Percentiles rank a stretch among this genome's conserved stretches.
These are phyloP conservation scores for Postia placenta DNA, from an alignment of 768 basidiomycete genomes.

Conservation along the genomic window DNA sequence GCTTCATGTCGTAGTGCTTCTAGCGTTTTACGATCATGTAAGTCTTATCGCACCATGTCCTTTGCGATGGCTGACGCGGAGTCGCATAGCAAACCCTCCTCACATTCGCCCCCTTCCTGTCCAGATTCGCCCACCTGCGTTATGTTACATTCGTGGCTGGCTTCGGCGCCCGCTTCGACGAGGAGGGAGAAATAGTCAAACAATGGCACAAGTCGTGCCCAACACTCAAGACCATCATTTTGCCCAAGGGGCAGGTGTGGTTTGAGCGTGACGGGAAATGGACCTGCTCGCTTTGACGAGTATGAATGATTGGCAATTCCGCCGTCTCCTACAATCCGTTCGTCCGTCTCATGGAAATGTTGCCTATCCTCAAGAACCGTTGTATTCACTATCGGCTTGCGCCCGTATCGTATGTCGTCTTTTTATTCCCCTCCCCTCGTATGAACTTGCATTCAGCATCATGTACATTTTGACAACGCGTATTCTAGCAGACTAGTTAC, in stretches of 20 bases:
- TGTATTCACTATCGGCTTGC: too few relatives aligned
- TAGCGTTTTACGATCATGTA: slow-evolving; percentile 31
- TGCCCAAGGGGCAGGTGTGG: slow-evolving; percentile 61
- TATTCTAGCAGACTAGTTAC: too few relatives aligned
- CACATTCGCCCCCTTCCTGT: slow-evolving; percentile 33
- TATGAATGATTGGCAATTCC: too few relatives aligned
- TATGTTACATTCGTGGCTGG: slow-evolving; percentile 61
- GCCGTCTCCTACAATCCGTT: too few relatives aligned
- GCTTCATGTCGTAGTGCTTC: slow-evolving; percentile 52
- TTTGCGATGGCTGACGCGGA: not conserved
- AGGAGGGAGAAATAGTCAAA: slow-evolving; percentile 47
- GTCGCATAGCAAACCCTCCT: slow-evolving; percentile 34
- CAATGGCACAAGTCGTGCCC: slow-evolving; percentile 54
- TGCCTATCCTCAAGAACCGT: too few relatives aligned
- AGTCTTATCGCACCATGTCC: not conserved
- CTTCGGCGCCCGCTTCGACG: slow-evolving; percentile 19
- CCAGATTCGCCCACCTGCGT: slow-evolving; percentile 32
- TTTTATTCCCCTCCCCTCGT: too few relatives aligned
- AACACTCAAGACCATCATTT: slow-evolving; percentile 56
- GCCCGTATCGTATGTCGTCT: too few relatives aligned
- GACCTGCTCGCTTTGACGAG: slow-evolving; percentile 16
- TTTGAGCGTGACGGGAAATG: slow-evolving; percentile 28
- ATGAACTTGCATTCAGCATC: too few relatives aligned
- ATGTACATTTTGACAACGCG: too few relatives aligned
- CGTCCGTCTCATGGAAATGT: too few relatives aligned